Evolutionary conservation across 495 filamentous ascomycete genomes (phyloP), one percentile per base, ranked within the genome.

Genomic region (Aspergillus leporis): DNA sequence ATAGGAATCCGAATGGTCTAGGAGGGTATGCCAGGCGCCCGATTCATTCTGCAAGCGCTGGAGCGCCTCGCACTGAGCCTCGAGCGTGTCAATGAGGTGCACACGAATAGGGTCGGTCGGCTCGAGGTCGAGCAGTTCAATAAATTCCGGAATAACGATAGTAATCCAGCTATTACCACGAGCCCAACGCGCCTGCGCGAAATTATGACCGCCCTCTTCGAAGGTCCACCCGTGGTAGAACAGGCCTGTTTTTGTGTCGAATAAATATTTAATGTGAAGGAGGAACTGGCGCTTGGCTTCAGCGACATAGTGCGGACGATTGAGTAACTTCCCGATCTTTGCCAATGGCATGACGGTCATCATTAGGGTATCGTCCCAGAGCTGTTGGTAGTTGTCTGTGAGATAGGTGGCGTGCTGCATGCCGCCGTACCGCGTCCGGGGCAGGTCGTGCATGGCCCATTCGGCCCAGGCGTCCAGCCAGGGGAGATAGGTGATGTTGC

Each of bases 281-380:
- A 91, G 72, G 65, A 89, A 88, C 70, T 91, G 88, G 21, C 81
- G 77, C 69, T 89, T 89, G 12, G 88, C 88, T 68, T 90, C 88
- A 4, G 78, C 83, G n/a, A 90, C 73, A 61, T 91, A 90, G 50
- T 85, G 78, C 0, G 83, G 84, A 2, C 86, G 76, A 52, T 78
- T 73, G 5, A 91, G 76, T 14, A 90, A 69, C 49, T 83, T 78
- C 1, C 88, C 88, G 52, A 90, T 90, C 74, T 90, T 91, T 16
- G 87, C 87, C 1, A 90, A 77, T 7, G 88, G 88, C 73, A 90
- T 69, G 1, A 89, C 88, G 12, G 87, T 90, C 88, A 91, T 91
- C 87, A 91, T 90, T 46, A 91, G 77, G 21, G 88, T 91, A 62
- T 91, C 88, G 56, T 90, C 88, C 88, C 88, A 91, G 48, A 90